Evolutionary conservation across 306 rosid species (phyloP), one percentile per base, ranked within the genome.

Genomic region (Citrullus mucosospermus): DNA sequence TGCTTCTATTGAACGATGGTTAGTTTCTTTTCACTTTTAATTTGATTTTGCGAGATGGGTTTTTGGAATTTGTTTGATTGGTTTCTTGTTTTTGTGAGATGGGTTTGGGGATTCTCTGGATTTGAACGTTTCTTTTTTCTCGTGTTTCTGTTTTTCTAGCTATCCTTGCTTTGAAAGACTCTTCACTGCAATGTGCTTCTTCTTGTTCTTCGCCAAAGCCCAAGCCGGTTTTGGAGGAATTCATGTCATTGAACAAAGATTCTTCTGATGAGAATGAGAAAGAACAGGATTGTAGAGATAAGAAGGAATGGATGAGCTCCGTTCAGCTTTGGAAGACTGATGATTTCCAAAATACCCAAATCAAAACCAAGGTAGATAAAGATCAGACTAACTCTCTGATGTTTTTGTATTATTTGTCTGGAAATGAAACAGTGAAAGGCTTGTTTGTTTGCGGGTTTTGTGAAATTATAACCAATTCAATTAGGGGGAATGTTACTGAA

Each of bases 261-360:
- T 76, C 76, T 53, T 70, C 76, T 48, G 83, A 85, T 22, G 88
- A 83, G 56, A 56, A 68, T 15, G 73, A 67, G 13, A 77, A 74
- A 34, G 87, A 91, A 18, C 88, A 83, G 28, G 97, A 92, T 82
- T 86, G 79, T 82, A 84, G 80, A 76, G 98, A 95, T 80, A 95
- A 95, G 91, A 92, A 85, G 91, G 89, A 84, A 68, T 95, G 98
- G 98, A 88, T 95, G 98, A 95, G 97, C 80, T 92, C 98, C 25
- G 96, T 95, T 78, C 97, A 92, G 93, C 91, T 95, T 1, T 95
- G 98, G 97, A 91, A 86, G 78, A 80, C 85, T 39, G 79, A 87
- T 80, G 82, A 78, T 58, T 11, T 6, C 36, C 72, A 17, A 56
- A 84, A 78, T 76, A 75, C 84, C 13, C 81, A 86, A 82, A 82